Evolutionary conservation across 768 basidiomycete species (phyloP), one percentile per base, ranked within the genome.

Genomic region (Pleurotus giganteus): DNA sequence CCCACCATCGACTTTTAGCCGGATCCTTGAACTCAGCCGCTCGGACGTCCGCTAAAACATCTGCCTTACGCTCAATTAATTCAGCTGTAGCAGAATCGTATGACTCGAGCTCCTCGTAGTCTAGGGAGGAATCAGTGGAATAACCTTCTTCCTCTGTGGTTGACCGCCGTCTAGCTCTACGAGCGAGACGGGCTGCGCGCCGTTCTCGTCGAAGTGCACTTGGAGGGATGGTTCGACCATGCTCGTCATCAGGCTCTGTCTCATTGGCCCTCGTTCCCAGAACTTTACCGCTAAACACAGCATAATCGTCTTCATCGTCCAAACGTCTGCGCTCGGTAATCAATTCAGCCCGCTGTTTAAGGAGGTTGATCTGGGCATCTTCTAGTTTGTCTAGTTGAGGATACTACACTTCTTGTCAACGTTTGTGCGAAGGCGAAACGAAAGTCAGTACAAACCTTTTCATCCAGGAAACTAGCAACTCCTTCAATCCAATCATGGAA

Each of bases 21-120:
- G 94, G 94, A 69, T 95, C 85, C 54, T 76, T 76, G 70, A 96
- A 97, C 59, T 94, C 94, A 44, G 83, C 81, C 11, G 89, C 91
- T 53, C 78, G 77, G 6, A 97, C 94, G 70, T 98, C 95, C 8
- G 81, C 77, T 27, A 96, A 74, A 4, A 97, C 71, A 17, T 77
- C 78, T 55, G 77, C 74, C 6, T 75, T 80, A 23, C 83, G 76
- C 11, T 67, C 64, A 12, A 70, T 58, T 8, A 96, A 74, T 13
- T 78, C 76, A 21, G 73, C 64, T 34, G 86, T 70, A 1, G 94
- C 92, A 1, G 71, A 71, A 15, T 68, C 64, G 70, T 91, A 96
- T 47, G 94, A 90, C 4, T 77, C 72, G 9, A 80, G 76, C 61
- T 94, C 92, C 2, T 81, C 73, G 12, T 81, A 77, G 1, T 80